Conservation (phyloP, 306 rosid genomes). For the Lotus japonicus region DNA sequence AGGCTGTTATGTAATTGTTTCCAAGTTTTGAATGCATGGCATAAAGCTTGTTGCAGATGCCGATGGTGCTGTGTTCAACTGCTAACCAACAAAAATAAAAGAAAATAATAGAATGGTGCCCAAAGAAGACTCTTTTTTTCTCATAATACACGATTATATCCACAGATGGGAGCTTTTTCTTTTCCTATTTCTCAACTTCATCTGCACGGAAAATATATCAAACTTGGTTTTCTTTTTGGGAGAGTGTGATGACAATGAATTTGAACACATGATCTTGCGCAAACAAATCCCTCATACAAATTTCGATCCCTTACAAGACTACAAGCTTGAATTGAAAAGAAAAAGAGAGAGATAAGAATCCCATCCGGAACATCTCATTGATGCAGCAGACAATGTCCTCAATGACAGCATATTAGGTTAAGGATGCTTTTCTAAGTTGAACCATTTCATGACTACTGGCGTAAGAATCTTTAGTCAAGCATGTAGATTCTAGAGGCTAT, state of each 20-base stretch:
- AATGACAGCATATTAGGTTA: not conserved
- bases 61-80: not conserved
- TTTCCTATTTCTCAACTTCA: not conserved
- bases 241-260: too few species aligned
- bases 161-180: not conserved
- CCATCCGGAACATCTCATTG: not conserved
- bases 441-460: not conserved
- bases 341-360: not conserved
- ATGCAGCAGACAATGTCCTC: not conserved
- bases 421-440: not conserved
- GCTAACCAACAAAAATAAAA: not conserved
- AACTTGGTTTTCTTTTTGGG: too few species aligned
- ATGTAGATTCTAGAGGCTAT: constrained; percentile 78
- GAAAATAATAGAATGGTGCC: not conserved
- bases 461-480: constrained; percentile 32
- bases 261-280: too few species aligned
- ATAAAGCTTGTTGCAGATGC: not conserved
- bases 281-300: not conserved
- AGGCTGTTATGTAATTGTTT: not conserved
- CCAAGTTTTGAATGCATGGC: not conserved
- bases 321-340: not conserved
- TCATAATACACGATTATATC: not conserved
- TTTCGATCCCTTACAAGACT: not conserved
- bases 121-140: not conserved
- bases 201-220: not conserved